Evolutionary conservation across 164 flowering plant species (phyloP), one percentile per base, ranked within the genome.

Genomic region (Litsea cubeba): DNA sequence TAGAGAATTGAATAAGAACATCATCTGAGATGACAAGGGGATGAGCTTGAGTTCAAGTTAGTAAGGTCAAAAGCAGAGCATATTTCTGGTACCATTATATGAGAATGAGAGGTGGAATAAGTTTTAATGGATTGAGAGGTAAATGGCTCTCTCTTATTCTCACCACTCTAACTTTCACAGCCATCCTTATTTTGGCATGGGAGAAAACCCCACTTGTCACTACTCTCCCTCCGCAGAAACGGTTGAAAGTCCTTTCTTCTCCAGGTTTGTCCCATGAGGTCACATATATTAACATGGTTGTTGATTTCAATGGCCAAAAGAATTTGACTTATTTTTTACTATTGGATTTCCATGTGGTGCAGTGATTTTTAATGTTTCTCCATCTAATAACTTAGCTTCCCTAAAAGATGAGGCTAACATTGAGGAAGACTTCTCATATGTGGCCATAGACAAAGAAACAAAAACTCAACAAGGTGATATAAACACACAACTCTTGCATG

Each of bases 81-180:
- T 35, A 12, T 65, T 65, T 68, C 40, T 68, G 71, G 71, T 18
- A 17, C 25, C 12, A 50, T 35, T 35, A 67, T 26, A 71, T 35
- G 46, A 75, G 81, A 69, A 91, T 89, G 93, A 91, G 86, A 82
- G 87, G 87, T 20, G 89, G 89, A 73, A 26, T n/a, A 50, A 74
- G 74, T 71, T 22, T 68, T 17, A 32, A 68, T 73, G 81, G 85
- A 70, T 40, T 78, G 65, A 83, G 83, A 76, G 85, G 88, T 50
- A 85, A 83, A 60, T 80, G 79, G 12, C 78, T 83, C 22, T 82
- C 82, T 15, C 70, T 82, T 64, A 72, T 80, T 50, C 72, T 88
- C 71, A 46, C 78, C 60, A 77, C 74, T 65, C 81, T 91, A 30
- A 22, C 79, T 54, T 78, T 80, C 66, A 80, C 83, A 28, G 84